Percentiles rank a stretch among this genome's conserved stretches.
phyloP scores from a whole-genome alignment of 371 early-diverging fungal genomes.

The Batkoa obscura region DNA sequence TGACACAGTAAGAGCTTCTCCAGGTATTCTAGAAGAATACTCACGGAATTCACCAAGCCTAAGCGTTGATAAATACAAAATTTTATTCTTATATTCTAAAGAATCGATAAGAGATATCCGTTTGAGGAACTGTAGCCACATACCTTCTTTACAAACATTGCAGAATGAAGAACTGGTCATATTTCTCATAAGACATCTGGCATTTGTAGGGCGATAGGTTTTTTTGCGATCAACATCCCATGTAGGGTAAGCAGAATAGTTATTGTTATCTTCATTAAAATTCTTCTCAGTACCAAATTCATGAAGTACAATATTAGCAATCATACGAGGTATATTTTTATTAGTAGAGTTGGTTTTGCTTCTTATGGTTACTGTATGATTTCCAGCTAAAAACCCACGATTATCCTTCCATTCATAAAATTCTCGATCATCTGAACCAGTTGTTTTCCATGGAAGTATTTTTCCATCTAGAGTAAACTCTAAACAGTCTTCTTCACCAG shows the following conservation, averaged over 20 bases:
- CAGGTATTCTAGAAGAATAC: no score
- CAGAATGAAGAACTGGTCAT: slow-evolving; percentile 25
- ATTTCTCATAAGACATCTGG: slow-evolving; percentile 35
- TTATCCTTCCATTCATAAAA: slow-evolving; percentile 19
- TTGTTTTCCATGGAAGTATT: slow-evolving; percentile 19
- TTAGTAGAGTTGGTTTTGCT: not conserved
- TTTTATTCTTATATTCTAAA: no score
- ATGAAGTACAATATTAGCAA: slow-evolving; percentile 20
- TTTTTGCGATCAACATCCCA: slow-evolving; percentile 15
- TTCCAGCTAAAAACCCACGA: slow-evolving; percentile 17
- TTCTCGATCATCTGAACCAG: slow-evolving; percentile 23
- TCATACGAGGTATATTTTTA: not conserved
- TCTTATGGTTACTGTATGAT: slow-evolving; percentile 12
- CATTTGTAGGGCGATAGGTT: slow-evolving; percentile 27
- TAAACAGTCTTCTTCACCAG: slow-evolving; percentile 17
- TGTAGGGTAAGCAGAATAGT: slow-evolving; percentile 31
- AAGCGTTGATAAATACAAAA: no score
- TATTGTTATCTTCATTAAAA: slow-evolving; percentile 16
- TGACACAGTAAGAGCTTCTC: no score
- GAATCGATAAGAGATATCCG: slow-evolving; percentile 23
- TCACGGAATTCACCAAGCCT: no score
- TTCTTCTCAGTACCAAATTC: slow-evolving; percentile 24
- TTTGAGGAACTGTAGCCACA: slow-evolving; percentile 24
- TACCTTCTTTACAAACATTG: slow-evolving; percentile 30
- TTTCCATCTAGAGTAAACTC: slow-evolving; percentile 21